Base-by-base conservation (phyloP, 768 basidiomycete species). In the Scleroderma citrinum region DNA sequence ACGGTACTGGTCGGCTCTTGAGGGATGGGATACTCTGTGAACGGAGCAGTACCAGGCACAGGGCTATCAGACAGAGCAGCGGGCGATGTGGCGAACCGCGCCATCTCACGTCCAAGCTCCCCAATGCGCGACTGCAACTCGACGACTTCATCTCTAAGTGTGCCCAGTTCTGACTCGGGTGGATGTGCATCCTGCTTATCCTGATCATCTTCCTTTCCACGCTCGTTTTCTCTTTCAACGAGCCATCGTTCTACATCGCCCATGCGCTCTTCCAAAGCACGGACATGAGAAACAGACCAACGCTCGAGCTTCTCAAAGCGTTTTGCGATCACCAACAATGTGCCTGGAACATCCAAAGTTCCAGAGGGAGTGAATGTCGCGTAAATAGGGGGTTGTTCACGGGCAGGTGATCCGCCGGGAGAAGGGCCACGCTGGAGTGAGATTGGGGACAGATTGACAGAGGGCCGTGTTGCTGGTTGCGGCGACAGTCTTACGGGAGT, bases 211-310 rank as follows among this genome's bases (percentile, higher is more conserved):
- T 71, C 68, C 20, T 71, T 63, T 16, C 38, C 35, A 12, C 66
- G 58, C 57, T 83, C 82, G 50, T 74, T 81, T 68, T 92, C 88
- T 61, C 85, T 89, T 52, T 90, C 88, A 5, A 92, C 89, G 8
- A 92, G 72, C 87, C 87, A 92, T 39, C 82, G 75, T 61, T 92
- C 90, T n/a, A 92, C 90, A 49, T 92, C 90, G 52, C 83, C 81
- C 89, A 92, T 92, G 29, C 90, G 78, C 17, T 92, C 90, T 56
- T 92, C 90, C n/a, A 92, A 69, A 2, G 90, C 90, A 47, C 90
- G 82, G 3, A 91, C 88, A 56, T 92, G 90, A 6, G 87, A 82
- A 3, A 92, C 87, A 0, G 89, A 85, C 90, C 90, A 92, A 54
- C 85, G 85, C 61, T 92, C 90, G 12, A 92, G 76, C 62, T 92